Evolutionary conservation across 805 yeast genomes (phyloP), one percentile per base, ranked within the genome.

Genomic region (Candida patagonica): DNA sequence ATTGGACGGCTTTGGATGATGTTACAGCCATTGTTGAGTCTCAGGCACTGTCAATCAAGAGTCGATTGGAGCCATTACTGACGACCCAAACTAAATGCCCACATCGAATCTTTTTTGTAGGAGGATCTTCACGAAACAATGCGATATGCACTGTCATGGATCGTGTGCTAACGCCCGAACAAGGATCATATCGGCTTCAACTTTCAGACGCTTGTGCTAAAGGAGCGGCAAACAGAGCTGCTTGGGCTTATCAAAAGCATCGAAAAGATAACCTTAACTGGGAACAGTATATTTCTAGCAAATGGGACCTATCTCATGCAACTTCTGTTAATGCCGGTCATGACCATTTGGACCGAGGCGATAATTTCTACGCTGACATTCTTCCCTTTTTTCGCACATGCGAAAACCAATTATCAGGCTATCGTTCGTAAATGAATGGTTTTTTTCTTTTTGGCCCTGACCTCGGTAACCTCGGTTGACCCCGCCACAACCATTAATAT

Each of bases 161-260:
- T 8, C 65, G 78, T 9, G 76, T 87, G 6, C 59, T 87, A 26
- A 88, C 87, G 4, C 76, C 83, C 0, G 54, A 63, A 19, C 60
- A 66, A 1, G 92, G 88, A 1, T 76, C 80, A 45, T 83, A 61
- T 56, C 73, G 75, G 44, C 78, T 81, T 27, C 87, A 83, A 52
- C 73, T 84, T 35, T 76, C 89, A 6, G 87, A 87, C 60, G 92
- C 95, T 1, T 87, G 96, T 68, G 96, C 95, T 0, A 59, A 84
- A 26, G 96, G 96, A 20, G 95, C 95, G 3, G 89, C 94, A 30
- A 83, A 71, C 61, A 81, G 83, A 55, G 89, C 95, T 1, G 65
- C 78, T 35, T 86, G 33, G 30, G 48, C 52, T 5, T 41, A 32
- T 2, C 21, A 23, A n/a, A 13, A 22, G 6, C 24, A 12, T 10